Evolutionary conservation across 805 yeast species (phyloP).

Genomic region (Starmera caribaea): DNA sequence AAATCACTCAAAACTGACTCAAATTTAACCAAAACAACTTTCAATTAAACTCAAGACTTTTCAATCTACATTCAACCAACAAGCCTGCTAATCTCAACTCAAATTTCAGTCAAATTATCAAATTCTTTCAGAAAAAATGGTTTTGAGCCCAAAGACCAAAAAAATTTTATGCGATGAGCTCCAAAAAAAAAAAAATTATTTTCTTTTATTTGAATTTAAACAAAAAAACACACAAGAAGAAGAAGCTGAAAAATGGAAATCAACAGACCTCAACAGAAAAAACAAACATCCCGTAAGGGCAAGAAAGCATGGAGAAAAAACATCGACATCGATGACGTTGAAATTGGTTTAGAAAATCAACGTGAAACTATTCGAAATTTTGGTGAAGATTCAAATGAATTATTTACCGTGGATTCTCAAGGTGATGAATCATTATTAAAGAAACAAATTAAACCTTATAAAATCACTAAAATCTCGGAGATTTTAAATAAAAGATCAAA

Average conservation of each 20-base stretch:
- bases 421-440: slow-evolving; percentile 41
- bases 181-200: background rate
- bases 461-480: slow-evolving; percentile 28
- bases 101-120: too few species aligned
- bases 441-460: slow-evolving; percentile 28
- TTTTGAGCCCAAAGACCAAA: background rate
- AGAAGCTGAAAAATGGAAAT: slow-evolving; percentile 26
- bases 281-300: slow-evolving; percentile 83
- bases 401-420: slow-evolving; percentile 59
- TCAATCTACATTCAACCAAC: too few species aligned
- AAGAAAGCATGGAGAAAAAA: slow-evolving; percentile 91
- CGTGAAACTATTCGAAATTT: slow-evolving; percentile 50
- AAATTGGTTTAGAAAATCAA: slow-evolving; percentile 54
- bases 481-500: slow-evolving; percentile 69
- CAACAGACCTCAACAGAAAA: slow-evolving; percentile 46
- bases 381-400: slow-evolving; percentile 39
- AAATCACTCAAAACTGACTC: too few species aligned
- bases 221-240: too few species aligned
- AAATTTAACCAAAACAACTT: too few species aligned
- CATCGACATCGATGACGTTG: slow-evolving; percentile 77
- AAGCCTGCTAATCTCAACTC: too few species aligned
- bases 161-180: slow-evolving; percentile 3
- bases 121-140: too few species aligned
- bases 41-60: too few species aligned
- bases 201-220: too few species aligned